Conservation (phyloP, 2,329 filamentous ascomycete species). For the Trichothecium roseum region DNA sequence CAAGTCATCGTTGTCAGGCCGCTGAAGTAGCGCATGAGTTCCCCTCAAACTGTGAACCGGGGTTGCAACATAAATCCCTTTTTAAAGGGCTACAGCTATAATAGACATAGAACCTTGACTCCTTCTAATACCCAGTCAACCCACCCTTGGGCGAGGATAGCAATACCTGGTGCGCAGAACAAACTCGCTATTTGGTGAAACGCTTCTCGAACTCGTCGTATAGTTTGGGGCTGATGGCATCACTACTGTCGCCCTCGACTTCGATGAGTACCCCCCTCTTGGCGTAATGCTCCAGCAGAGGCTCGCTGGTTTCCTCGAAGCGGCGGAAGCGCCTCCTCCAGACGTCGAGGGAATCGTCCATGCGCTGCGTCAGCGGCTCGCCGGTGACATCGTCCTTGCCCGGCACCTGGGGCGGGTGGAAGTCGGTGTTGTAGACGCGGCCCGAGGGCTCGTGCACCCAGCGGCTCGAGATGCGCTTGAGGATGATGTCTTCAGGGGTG, state of each 20-base stretch:
- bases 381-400: constrained; percentile 88
- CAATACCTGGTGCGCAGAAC: neutral
- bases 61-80: too few relatives aligned
- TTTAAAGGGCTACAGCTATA: too few relatives aligned
- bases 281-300: constrained; percentile 82
- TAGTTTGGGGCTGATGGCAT: constrained; percentile 91
- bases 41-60: too few relatives aligned
- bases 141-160: neutral
- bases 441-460: constrained; percentile 92
- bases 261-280: constrained; percentile 75
- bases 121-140: too few relatives aligned
- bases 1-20: too few relatives aligned
- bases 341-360: constrained; percentile 78
- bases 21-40: too few relatives aligned
- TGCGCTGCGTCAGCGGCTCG: constrained; percentile 69
- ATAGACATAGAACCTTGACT: too few relatives aligned
- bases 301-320: constrained; percentile 79
- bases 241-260: constrained; percentile 78
- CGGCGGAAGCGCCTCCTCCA: constrained; percentile 72
- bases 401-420: constrained; percentile 71
- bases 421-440: constrained; percentile 88
- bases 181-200: constrained; percentile 35
- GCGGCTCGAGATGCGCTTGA: constrained; percentile 80
- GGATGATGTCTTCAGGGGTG: constrained; percentile 77
- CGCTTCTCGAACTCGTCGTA: constrained; percentile 70